Conservation (phyloP, 805 yeast genomes). For the Spencermartinsiella europaea region DNA sequence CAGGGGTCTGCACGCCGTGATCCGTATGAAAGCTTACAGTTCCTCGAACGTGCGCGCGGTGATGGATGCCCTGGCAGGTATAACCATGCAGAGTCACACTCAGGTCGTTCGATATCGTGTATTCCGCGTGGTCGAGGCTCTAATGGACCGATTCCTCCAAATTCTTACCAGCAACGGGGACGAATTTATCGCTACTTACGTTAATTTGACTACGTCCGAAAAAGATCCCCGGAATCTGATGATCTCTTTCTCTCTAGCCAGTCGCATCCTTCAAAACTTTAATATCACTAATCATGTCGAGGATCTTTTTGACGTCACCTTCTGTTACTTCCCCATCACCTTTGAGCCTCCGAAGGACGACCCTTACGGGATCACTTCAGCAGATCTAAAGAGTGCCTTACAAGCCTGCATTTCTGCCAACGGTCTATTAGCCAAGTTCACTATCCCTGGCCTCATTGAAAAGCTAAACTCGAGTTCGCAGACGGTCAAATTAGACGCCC, state of each 20-base stretch:
- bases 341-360: slow-evolving; percentile 89
- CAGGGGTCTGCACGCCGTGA: slow-evolving; percentile 48
- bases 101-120: slow-evolving; percentile 46
- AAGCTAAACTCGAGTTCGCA: slow-evolving; percentile 25
- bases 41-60: slow-evolving; percentile 28
- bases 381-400: slow-evolving; percentile 59
- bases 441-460: slow-evolving; percentile 67
- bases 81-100: slow-evolving; percentile 28
- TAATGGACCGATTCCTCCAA: slow-evolving; percentile 10
- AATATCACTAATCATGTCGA: slow-evolving; percentile 42
- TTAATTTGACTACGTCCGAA: slow-evolving; percentile 75
- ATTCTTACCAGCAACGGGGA: slow-evolving; percentile 26
- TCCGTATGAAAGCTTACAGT: slow-evolving; percentile 46
- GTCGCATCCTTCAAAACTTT: slow-evolving; percentile 40
- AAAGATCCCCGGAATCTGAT: slow-evolving; percentile 90
- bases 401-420: slow-evolving; percentile 60
- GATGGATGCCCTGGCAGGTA: slow-evolving; percentile 32
- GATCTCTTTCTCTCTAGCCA: slow-evolving; percentile 57
- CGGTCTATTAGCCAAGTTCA: slow-evolving; percentile 59
- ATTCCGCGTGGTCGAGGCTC: slow-evolving; percentile 42
- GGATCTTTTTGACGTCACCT: slow-evolving; percentile 79
- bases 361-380: slow-evolving; percentile 74
- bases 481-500: slow-evolving; percentile 57
- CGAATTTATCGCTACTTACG: slow-evolving; percentile 49
- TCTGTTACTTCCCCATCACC: slow-evolving; percentile 95